Evolutionary conservation across 148 eudicot genomes (phyloP), one percentile per base, ranked within the genome.

Genomic region (Amaranthus hypochondriacus): DNA sequence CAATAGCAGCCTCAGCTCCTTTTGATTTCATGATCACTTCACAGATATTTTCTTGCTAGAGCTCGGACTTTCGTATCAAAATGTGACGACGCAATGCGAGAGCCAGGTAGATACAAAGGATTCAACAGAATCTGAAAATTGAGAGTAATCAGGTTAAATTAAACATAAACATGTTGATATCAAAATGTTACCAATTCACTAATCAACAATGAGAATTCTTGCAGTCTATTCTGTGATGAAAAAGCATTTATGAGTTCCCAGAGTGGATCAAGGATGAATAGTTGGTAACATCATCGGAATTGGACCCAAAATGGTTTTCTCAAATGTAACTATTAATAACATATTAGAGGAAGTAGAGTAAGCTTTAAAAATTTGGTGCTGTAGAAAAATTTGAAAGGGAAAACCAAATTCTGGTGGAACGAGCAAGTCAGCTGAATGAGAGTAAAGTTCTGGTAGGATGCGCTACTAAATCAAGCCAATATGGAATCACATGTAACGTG

Each of bases 61-160:
- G 94, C 92, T 74, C 96, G 88, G 58, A 95, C 99, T 81, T 95
- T 95, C n/a, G 99, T 95, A 74, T 92, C 99, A 75, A 95, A 95
- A 75, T 92, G 94, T 44, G 99, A 90, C 49, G 99, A 95, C 62
- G 92, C 81, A 59, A 95, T 82, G 71, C 99, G 92, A 50, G 97
- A 90, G 52, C 96, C 97, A 39, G 97, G 97, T 69, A 95, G 75
- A 79, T 92, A 95, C 0, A 95, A 89, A 6, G 99, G 99, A 75
- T 95, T 95, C 48, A 95, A 85, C 75, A 95, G 92, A 83, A 73
- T 87, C 99, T 95, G 97, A 53, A 87, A 72, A 66, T 56, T 52
- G 54, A 53, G 15, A 67, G 46, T 15, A 3, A 43, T 71, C 70
- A 70, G 66, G 52, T 70, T 12, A 57, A 58, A 28, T 1, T 28